These are phyloP conservation scores for Ceratocystis lukuohia DNA, from an alignment of 2,329 filamentous ascomycete genomes.

Conservation along the genomic window DNA sequence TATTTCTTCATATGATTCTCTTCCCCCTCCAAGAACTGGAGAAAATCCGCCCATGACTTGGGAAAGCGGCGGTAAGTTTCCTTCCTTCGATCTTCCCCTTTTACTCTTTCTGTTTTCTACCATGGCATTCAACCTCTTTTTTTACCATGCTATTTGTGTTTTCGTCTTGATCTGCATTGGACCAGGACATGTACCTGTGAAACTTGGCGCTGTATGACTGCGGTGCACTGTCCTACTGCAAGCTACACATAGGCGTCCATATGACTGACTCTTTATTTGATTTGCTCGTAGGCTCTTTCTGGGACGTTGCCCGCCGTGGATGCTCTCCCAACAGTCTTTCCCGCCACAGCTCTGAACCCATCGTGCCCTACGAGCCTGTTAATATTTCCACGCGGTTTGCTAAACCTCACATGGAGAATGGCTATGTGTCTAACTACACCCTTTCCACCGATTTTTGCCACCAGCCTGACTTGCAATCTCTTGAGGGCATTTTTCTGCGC, in stretches of 20 bases:
- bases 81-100: no score
- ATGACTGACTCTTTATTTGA: background rate
- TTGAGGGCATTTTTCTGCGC: slow-evolving; percentile 52
- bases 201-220: background rate
- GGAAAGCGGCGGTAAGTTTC: slow-evolving; percentile 36
- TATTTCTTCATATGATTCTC: slow-evolving; percentile 31
- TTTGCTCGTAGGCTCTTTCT: slow-evolving; percentile 35
- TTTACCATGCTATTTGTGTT: background rate
- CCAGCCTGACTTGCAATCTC: slow-evolving; percentile 47
- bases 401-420: slow-evolving; percentile 38
- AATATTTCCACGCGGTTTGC: slow-evolving; percentile 34
- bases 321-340: slow-evolving; percentile 51
- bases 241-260: background rate
- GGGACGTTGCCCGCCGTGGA: slow-evolving; percentile 43
- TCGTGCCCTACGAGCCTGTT: slow-evolving; percentile 33
- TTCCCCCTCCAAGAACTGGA: slow-evolving; percentile 27
- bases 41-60: slow-evolving; percentile 32
- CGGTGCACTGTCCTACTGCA: background rate
- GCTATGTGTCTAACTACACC: slow-evolving; percentile 49
- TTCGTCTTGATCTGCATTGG: background rate
- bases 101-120: background rate
- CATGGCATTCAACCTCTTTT: background rate
- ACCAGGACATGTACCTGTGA: background rate
- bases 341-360: slow-evolving; percentile 33
- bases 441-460: slow-evolving; percentile 50